These are phyloP conservation scores for Daucus carota DNA, from an alignment of 129 eudicot genomes.

Conservation along the genomic window DNA sequence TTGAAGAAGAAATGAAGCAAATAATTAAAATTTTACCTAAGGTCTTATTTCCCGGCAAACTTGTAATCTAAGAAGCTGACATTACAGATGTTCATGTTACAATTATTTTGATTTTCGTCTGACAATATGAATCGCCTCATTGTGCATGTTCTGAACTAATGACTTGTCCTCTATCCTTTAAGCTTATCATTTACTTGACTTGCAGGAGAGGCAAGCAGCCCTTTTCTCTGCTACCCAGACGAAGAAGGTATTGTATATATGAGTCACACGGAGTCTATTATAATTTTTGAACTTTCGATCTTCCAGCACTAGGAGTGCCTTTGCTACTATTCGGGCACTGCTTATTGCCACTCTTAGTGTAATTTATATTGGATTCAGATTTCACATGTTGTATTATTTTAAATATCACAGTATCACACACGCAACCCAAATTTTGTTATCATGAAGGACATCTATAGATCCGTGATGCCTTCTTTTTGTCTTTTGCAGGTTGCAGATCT, in stretches of 20 bases:
- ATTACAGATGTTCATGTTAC: background rate
- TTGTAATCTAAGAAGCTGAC: no score
- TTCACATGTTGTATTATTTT: background rate
- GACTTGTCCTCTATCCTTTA: background rate
- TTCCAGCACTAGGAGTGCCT: slow-evolving; percentile 1
- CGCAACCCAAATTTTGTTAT: background rate
- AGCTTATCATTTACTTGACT: background rate
- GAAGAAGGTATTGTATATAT: slow-evolving; percentile 26
- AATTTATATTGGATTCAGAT: background rate
- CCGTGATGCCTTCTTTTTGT: background rate
- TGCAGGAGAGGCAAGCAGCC: slow-evolving; percentile 52
- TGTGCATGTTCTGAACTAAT: background rate
- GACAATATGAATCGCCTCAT: background rate
- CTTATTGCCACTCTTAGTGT: background rate
- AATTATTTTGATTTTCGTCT: background rate
- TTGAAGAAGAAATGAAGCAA: slow-evolving; percentile 90
- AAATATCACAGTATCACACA: background rate
- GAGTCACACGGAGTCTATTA: background rate
- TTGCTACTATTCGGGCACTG: background rate
- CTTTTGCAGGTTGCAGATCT: slow-evolving; percentile 47
- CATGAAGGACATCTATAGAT: background rate
- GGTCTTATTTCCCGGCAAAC: slow-evolving; percentile 25
- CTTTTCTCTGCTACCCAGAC: slow-evolving; percentile 64
- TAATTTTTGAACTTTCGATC: background rate
- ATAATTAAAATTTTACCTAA: slow-evolving; percentile 69